Percentiles rank a stretch among this genome's conserved stretches.
phyloP scores from a whole-genome alignment of 192 early-diverging fungal genomes.

The Coemansia sp. region DNA sequence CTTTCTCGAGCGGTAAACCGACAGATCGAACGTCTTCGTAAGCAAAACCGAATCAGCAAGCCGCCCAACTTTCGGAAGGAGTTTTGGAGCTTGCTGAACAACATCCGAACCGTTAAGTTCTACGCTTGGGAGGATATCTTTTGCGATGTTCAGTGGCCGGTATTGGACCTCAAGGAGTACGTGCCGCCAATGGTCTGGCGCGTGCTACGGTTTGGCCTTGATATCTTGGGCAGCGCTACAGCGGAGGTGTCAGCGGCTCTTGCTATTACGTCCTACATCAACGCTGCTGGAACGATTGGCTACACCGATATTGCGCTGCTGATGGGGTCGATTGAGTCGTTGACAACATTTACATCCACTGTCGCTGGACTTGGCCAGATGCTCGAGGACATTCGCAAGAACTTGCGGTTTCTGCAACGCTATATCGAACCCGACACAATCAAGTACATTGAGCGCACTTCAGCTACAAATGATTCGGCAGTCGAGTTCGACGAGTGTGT shows the following conservation, averaged over 20 bases:
- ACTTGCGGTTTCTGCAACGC: slow-evolving; percentile 7
- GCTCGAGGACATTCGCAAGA: slow-evolving; percentile 2
- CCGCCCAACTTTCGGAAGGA: slow-evolving; percentile 5
- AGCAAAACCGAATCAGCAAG: neutral
- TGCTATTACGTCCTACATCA: slow-evolving; percentile 60
- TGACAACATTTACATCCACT: slow-evolving; percentile 12
- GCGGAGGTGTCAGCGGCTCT: slow-evolving; percentile 58
- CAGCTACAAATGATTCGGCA: neutral
- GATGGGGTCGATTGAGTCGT: slow-evolving; percentile 22
- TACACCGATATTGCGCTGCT: slow-evolving; percentile 25
- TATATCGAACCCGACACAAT: neutral
- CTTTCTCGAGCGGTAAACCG: neutral
- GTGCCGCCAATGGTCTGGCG: slow-evolving; percentile 31
- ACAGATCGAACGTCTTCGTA: slow-evolving; percentile 1
- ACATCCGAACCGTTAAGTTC: slow-evolving; percentile 65
- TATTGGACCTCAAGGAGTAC: slow-evolving; percentile 8
- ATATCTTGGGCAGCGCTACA: slow-evolving; percentile 28
- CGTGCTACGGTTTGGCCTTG: slow-evolving; percentile 8
- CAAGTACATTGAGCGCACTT: neutral
- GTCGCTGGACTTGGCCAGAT: neutral
- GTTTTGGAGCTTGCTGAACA: slow-evolving; percentile 26
- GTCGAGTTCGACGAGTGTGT: neutral
- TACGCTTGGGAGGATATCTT: slow-evolving; percentile 60
- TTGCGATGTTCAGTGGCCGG: neutral
- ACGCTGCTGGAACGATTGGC: slow-evolving; percentile 11